Conservation (phyloP, 2,329 filamentous ascomycete species). For the Bimuria novae-zelandiae region DNA sequence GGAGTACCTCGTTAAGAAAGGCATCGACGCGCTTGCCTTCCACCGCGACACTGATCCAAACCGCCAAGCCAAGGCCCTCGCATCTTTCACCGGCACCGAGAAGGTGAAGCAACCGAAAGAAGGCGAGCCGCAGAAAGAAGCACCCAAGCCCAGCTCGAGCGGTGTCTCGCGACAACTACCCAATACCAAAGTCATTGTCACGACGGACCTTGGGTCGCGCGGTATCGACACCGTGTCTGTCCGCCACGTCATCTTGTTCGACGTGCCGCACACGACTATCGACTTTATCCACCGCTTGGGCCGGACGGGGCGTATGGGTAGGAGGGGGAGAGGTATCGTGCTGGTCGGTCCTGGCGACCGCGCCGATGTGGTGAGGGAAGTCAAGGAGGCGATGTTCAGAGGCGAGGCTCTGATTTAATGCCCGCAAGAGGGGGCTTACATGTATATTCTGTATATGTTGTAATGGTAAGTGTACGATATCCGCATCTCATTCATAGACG, state of each 20-base stretch:
- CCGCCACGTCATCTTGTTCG: slow-evolving; percentile 88
- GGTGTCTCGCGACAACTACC: slow-evolving; percentile 56
- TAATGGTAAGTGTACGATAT: slow-evolving; percentile 15
- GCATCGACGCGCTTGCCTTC: slow-evolving; percentile 84
- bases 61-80: slow-evolving; percentile 76
- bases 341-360: slow-evolving; percentile 88
- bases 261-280: slow-evolving; percentile 96
- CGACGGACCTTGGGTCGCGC: slow-evolving; percentile 87
- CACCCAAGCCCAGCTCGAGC: background rate
- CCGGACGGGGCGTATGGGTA: slow-evolving; percentile 88
- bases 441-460: slow-evolving; percentile 1
- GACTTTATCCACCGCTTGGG: slow-evolving; percentile 98
- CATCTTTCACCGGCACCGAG: slow-evolving; percentile 62
- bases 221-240: slow-evolving; percentile 95
- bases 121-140: slow-evolving; percentile 3
- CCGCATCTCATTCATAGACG: background rate
- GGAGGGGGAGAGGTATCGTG: slow-evolving; percentile 85
- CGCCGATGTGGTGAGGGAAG: slow-evolving; percentile 87
- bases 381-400: slow-evolving; percentile 72
- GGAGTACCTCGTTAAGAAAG: slow-evolving; percentile 78
- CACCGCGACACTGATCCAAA: slow-evolving; percentile 82
- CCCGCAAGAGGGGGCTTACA: slow-evolving; percentile 26
- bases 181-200: slow-evolving; percentile 89
- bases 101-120: slow-evolving; percentile 16
- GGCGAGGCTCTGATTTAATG: slow-evolving; percentile 57